phyloP scores from a whole-genome alignment of 805 yeast species.

The Sporopachydermia quercuum region DNA sequence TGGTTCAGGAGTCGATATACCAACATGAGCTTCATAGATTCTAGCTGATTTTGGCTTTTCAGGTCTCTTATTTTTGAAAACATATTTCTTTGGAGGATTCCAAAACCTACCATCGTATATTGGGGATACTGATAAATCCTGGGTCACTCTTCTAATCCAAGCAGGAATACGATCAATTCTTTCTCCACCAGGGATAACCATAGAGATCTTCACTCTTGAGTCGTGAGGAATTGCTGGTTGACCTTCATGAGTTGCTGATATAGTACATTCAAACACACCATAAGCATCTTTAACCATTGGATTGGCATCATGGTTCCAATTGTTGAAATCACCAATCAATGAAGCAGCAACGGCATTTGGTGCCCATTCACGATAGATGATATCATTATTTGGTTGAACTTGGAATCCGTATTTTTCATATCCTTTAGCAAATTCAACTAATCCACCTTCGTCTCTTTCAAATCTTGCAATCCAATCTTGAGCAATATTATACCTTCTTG shows the following conservation, averaged over 20 bases:
- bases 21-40: constrained; percentile 91
- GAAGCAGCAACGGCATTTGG: constrained; percentile 71
- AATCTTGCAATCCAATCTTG: constrained; percentile 46
- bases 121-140: constrained; percentile 28
- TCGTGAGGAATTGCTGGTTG: constrained; percentile 65
- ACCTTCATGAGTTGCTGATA: constrained; percentile 41
- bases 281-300: constrained; percentile 44
- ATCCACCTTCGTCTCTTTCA: constrained; percentile 44
- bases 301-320: constrained; percentile 52
- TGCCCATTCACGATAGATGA: constrained; percentile 71
- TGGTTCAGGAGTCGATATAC: constrained; percentile 86
- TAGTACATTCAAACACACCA: constrained; percentile 52
- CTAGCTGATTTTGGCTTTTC: constrained; percentile 34
- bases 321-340: constrained; percentile 85
- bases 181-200: constrained; percentile 54
- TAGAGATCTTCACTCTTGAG: constrained; percentile 56
- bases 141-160: constrained; percentile 76
- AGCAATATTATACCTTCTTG: constrained; percentile 51
- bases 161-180: constrained; percentile 74
- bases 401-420: constrained; percentile 70
- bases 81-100: constrained; percentile 58
- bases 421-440: constrained; percentile 59
- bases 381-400: constrained; percentile 33
- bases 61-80: constrained; percentile 56
- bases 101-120: constrained; percentile 81